phyloP scores from a whole-genome alignment of 495 filamentous ascomycete species.

The Aspergillus biplanus region DNA sequence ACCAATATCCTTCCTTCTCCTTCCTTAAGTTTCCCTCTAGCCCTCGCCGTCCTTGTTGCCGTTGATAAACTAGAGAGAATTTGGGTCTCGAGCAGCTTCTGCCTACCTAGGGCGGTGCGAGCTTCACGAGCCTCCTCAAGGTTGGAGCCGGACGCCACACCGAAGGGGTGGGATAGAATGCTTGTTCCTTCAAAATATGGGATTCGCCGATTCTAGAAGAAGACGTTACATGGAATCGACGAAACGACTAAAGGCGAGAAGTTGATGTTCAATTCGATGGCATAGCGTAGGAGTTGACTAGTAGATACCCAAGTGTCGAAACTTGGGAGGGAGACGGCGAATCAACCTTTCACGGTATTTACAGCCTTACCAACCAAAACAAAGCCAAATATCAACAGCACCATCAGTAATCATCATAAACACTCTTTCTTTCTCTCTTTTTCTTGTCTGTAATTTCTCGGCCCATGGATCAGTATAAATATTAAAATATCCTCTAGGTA shows the following conservation, averaged over 20 bases:
- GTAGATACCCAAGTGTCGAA: not conserved
- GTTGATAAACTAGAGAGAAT: not conserved
- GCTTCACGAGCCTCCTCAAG: not conserved
- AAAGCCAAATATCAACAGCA: not conserved
- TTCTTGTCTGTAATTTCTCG: too few species aligned
- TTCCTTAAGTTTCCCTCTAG: conserved; percentile 1
- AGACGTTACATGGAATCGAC: not conserved
- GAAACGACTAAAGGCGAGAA: not conserved
- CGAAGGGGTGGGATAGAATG: not conserved
- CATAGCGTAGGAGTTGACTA: not conserved
- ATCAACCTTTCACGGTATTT: not conserved
- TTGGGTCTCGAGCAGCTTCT: conserved; percentile 8
- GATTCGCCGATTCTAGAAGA: not conserved
- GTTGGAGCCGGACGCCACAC: not conserved
- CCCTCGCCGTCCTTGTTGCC: conserved; percentile 7
- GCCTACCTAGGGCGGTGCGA: conserved; percentile 20
- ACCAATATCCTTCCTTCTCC: not conserved
- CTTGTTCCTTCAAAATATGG: not conserved
- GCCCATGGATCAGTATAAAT: too few species aligned
- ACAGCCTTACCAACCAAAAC: not conserved
- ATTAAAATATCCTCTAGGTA: too few species aligned
- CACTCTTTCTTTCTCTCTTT: too few species aligned
- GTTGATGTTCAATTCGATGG: not conserved
- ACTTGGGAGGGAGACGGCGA: not conserved
- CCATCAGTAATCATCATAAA: not conserved